Evolutionary conservation across 345 rosid genomes (phyloP), one percentile per base, ranked within the genome.

Genomic region (Passiflora organensis): DNA sequence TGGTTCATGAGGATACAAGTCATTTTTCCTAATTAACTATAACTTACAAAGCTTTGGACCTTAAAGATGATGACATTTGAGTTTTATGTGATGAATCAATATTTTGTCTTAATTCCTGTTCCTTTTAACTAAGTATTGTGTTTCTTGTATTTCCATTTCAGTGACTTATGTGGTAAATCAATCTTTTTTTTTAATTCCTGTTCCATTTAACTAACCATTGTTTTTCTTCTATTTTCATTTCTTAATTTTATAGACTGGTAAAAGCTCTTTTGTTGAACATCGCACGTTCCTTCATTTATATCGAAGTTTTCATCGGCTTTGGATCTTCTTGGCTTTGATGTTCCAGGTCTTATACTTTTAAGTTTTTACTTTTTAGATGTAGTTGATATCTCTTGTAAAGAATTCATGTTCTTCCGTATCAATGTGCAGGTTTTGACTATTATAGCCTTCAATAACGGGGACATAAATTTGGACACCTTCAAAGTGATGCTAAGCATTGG

Each of bases 231-330:
- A 15, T 48, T 50, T 42, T 15, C 20, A 22, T 34, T 41, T 55
- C 34, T 32, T 23, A 38, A 54, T 18, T 66, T 69, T 28, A 59
- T 72, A 93, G 99, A 84, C 95, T 54, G 99, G 95, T 43, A 93
- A 93, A 78, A 83, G 96, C 77, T 71, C 91, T 55, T 93, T 93
- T 55, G 97, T 93, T 43, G 99, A 93, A 83, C 99, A 93, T 65
- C 89, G 99, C 55, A 80, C 97, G 53, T 93, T 86, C 77, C 89
- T 93, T 66, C 99, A 93, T 76, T 73, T 93, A 57, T 93, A 84
- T 69, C 80, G 95, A 55, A 93, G 99, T 65, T 93, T 93, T 53
- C 94, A 84, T 60, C 80, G 97, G 44, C 91, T 93, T 43, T 93
- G 99, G 97, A 83, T 93, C 78, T 93, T 93, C 71, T 74, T 93